Evolutionary conservation across 2,329 filamentous ascomycete genomes (phyloP).

Genomic region (Ceratocystis albifundus): DNA sequence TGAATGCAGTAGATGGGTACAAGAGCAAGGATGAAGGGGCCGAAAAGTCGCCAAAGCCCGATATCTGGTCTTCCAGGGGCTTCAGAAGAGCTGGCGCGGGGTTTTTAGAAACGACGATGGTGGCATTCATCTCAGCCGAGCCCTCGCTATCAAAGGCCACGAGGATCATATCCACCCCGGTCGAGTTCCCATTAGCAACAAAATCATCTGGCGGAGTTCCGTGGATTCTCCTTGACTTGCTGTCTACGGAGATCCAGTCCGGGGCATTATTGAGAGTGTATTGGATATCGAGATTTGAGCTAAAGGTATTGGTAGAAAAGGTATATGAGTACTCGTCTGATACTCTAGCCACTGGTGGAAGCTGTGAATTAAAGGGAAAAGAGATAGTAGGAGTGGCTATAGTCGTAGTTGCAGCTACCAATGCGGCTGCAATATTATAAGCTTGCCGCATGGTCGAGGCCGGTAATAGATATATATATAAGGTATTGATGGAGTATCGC

Average conservation of each 20-base stretch:
- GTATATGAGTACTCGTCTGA: constrained; percentile 56
- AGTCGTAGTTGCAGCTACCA: constrained; percentile 28
- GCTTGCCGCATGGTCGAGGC: constrained; percentile 3
- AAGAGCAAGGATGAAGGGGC: constrained; percentile 48
- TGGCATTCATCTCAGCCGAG: constrained; percentile 52
- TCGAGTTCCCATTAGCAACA: constrained; percentile 40
- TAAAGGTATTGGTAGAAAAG: constrained; percentile 65
- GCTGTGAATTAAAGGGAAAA: constrained; percentile 75
- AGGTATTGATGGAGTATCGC: neutral
- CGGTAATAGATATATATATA: neutral
- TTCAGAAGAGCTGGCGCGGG: constrained; percentile 43
- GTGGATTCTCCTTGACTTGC: constrained; percentile 50
- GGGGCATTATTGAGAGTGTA: constrained; percentile 57
- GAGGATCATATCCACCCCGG: constrained; percentile 52
- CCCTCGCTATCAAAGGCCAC: constrained; percentile 57
- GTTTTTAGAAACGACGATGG: constrained; percentile 55
- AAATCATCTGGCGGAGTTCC: constrained; percentile 54
- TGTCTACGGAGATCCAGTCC: constrained; percentile 63
- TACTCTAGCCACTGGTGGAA: constrained; percentile 65
- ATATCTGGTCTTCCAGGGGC: constrained; percentile 48
- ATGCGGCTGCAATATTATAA: constrained; percentile 27
- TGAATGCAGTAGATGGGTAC: constrained; percentile 43
- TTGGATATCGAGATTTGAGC: constrained; percentile 45
- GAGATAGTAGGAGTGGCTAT: constrained; percentile 35
- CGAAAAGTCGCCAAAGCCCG: constrained; percentile 47